phyloP scores from a whole-genome alignment of 1,284 basidiomycete species.

The Ceratorhiza oryzae-sativae region DNA sequence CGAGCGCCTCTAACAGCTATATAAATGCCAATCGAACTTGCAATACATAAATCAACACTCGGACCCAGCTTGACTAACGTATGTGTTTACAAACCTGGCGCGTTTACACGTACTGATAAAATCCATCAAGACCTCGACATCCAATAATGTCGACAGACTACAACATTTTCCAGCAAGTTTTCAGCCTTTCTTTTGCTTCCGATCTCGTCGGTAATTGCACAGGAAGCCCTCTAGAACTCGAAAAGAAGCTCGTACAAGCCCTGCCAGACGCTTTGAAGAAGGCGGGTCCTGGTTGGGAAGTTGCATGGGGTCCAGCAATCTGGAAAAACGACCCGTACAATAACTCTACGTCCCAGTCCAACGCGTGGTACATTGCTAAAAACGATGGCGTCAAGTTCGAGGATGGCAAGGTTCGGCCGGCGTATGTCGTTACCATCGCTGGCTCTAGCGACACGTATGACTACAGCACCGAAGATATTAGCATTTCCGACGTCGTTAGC shows the following conservation, averaged over 20 bases:
- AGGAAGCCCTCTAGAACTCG: neutral
- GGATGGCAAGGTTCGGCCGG: neutral
- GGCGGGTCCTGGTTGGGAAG: conserved; percentile 20
- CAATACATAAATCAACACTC: too few relatives aligned
- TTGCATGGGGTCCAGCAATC: conserved; percentile 36
- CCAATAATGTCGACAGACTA: neutral
- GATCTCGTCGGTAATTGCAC: neutral
- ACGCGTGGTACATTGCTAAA: conserved; percentile 37
- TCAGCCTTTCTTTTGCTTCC: conserved; percentile 13
- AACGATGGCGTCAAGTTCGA: neutral
- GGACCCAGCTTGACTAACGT: too few relatives aligned
- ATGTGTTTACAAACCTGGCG: too few relatives aligned
- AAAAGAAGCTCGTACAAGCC: neutral
- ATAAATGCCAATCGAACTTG: too few relatives aligned
- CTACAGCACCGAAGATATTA: neutral
- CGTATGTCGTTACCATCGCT: conserved; percentile 38
- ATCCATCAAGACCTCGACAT: too few relatives aligned
- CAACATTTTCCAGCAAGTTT: conserved; percentile 37
- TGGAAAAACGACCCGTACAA: neutral
- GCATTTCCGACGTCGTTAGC: neutral
- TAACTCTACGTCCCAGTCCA: neutral
- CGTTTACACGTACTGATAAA: too few relatives aligned
- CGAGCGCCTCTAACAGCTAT: neutral
- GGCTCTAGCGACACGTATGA: conserved; percentile 35
- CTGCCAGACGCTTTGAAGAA: neutral